Evolutionary conservation across 495 filamentous ascomycete genomes (phyloP).

Genomic region (Trypethelium eluteriae): DNA sequence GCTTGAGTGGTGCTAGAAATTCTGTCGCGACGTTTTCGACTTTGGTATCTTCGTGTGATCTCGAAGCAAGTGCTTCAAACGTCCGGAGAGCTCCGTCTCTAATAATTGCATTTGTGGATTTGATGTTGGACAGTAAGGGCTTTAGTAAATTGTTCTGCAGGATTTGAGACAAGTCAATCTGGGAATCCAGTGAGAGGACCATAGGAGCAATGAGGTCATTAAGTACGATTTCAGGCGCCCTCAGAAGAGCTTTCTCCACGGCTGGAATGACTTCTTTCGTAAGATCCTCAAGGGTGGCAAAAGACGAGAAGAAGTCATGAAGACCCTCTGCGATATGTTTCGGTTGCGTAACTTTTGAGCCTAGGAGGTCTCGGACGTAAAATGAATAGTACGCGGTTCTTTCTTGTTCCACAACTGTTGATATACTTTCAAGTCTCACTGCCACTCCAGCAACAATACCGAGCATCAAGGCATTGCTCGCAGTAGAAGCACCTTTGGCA

Average conservation of each 20-base stretch:
- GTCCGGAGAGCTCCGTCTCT: constrained; percentile 65
- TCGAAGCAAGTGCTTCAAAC: constrained; percentile 55
- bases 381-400: constrained; percentile 70
- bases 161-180: constrained; percentile 68
- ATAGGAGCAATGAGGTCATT: constrained; percentile 65
- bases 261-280: constrained; percentile 67
- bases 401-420: constrained; percentile 49
- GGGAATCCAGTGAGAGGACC: constrained; percentile 56
- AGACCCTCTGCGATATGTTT: constrained; percentile 63
- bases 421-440: constrained; percentile 54
- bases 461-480: constrained; percentile 66
- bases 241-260: constrained; percentile 77
- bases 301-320: constrained; percentile 72
- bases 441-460: constrained; percentile 83
- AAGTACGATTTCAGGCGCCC: constrained; percentile 83
- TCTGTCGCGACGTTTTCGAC: constrained; percentile 65
- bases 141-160: constrained; percentile 66
- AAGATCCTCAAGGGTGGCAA: constrained; percentile 68
- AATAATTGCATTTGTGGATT: constrained; percentile 74
- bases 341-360: constrained; percentile 64
- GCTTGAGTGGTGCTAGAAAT: constrained; percentile 66
- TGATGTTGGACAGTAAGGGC: constrained; percentile 76
- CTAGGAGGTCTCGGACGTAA: constrained; percentile 76
- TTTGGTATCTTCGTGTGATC: constrained; percentile 48
- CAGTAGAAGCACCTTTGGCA: constrained; percentile 52